These are phyloP conservation scores for Nothophoma quercina DNA, from an alignment of 2,329 filamentous ascomycete genomes.

Conservation along the genomic window DNA sequence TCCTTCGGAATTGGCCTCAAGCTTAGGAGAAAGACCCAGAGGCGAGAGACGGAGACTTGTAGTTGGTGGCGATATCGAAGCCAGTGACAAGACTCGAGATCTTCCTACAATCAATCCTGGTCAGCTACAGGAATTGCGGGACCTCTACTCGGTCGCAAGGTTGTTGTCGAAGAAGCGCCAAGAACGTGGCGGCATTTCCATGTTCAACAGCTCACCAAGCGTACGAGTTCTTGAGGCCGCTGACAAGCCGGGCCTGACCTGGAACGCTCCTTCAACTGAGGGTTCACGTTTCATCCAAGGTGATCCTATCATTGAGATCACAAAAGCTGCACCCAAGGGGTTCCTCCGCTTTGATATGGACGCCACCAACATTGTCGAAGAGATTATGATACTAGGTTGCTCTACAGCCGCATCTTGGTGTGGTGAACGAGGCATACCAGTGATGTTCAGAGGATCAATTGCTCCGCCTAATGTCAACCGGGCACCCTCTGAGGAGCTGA, in stretches of 20 bases:
- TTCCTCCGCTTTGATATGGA: slow-evolving; percentile 24
- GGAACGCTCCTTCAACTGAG: slow-evolving; percentile 52
- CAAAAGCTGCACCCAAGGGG: slow-evolving; percentile 10
- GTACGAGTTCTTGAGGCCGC: slow-evolving; percentile 48
- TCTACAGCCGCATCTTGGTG: slow-evolving; percentile 62
- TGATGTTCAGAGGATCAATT: slow-evolving; percentile 57
- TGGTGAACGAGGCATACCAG: slow-evolving; percentile 59
- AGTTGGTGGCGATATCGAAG: slow-evolving; percentile 35
- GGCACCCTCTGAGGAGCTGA: slow-evolving; percentile 28
- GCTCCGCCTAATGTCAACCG: slow-evolving; percentile 22
- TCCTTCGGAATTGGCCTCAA: slow-evolving; percentile 45
- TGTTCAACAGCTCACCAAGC: slow-evolving; percentile 36
- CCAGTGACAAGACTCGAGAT: slow-evolving; percentile 2
- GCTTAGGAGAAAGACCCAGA: slow-evolving; percentile 47
- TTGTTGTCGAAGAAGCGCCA: slow-evolving; percentile 43
- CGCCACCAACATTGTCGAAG: slow-evolving; percentile 42
- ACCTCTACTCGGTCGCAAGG: slow-evolving; percentile 46
- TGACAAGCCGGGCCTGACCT: slow-evolving; percentile 44
- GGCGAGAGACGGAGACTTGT: slow-evolving; percentile 25
- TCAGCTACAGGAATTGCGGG: slow-evolving; percentile 44
- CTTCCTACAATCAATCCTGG: slow-evolving; percentile 25
- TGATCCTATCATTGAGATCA: slow-evolving; percentile 55
- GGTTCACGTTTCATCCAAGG: slow-evolving; percentile 49
- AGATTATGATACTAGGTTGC: slow-evolving; percentile 64
- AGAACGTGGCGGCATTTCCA: slow-evolving; percentile 49